Evolutionary conservation across 225 moss, liverwort and hornwort genomes (phyloP).

Genomic region (Physcomitrellopsis africana): DNA sequence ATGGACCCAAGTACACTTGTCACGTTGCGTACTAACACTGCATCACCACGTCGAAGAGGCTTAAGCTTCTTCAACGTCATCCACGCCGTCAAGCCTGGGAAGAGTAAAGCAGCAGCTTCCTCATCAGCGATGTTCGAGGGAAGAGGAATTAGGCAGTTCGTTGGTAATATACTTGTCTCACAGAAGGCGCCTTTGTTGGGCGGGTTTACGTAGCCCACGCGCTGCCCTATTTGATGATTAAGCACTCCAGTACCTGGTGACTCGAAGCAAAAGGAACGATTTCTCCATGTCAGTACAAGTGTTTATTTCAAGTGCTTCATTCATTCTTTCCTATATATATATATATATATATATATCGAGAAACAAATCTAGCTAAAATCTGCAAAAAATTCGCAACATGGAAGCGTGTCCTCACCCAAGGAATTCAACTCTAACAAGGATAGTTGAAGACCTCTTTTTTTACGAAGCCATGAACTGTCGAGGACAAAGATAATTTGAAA

Average conservation of each 20-base stretch:
- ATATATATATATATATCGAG: not conserved
- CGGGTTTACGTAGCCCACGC: constrained; percentile 51
- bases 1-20: constrained; percentile 46
- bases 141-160: constrained; percentile 42
- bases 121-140: constrained; percentile 46
- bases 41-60: constrained; percentile 33
- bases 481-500: not conserved
- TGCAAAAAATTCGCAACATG: not conserved
- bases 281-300: too few species aligned
- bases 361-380: not conserved
- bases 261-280: not conserved
- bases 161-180: constrained; percentile 43
- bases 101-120: constrained; percentile 51
- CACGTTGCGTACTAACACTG: constrained; percentile 40
- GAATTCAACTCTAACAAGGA: not conserved
- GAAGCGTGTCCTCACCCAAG: not conserved
- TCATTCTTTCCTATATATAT: too few species aligned
- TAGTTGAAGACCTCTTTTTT: not conserved
- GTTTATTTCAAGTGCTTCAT: too few species aligned
- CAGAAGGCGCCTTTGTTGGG: constrained; percentile 50
- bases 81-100: constrained; percentile 55
- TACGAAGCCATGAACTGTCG: too few species aligned
- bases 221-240: constrained; percentile 52
- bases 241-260: constrained; percentile 40
- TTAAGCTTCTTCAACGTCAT: constrained; percentile 54